A percentile compares a stretch with the other conserved stretches of the same genome.
Conservation (phyloP, 1,284 basidiomycete species). For the Amylostereum chailletii region DNA sequence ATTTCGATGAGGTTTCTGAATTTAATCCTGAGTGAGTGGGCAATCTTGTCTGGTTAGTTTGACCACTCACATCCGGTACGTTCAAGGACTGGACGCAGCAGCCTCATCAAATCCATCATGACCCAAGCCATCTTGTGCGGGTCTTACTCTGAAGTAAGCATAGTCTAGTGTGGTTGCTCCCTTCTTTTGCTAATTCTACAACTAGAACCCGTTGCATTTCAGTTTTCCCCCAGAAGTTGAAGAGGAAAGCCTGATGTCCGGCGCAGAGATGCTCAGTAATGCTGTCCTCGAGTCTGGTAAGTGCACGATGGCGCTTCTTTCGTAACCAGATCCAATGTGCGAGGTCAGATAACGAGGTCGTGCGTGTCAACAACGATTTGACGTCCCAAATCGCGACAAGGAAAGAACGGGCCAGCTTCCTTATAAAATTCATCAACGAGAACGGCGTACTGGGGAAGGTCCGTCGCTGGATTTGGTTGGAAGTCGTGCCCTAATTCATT, state of each 20-base stretch:
- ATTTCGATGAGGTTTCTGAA: slow-evolving; percentile 47
- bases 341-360: slow-evolving; percentile 56
- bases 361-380: slow-evolving; percentile 74
- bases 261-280: slow-evolving; percentile 69
- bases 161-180: not conserved
- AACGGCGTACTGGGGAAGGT: slow-evolving; percentile 76
- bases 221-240: slow-evolving; percentile 74
- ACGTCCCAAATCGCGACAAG: slow-evolving; percentile 73
- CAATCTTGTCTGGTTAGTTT: not conserved
- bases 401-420: slow-evolving; percentile 67
- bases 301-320: not conserved
- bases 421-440: slow-evolving; percentile 83
- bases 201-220: slow-evolving; percentile 77
- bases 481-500: not conserved
- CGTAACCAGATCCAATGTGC: not conserved
- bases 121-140: slow-evolving; percentile 85
- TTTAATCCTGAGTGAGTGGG: slow-evolving; percentile 50
- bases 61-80: not conserved
- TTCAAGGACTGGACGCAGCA: slow-evolving; percentile 49
- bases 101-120: slow-evolving; percentile 75
- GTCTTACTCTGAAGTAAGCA: slow-evolving; percentile 47
- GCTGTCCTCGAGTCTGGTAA: slow-evolving; percentile 66
- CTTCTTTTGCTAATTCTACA: not conserved
- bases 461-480: too few species aligned
- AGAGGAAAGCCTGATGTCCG: slow-evolving; percentile 73